Percentiles rank a stretch among this genome's conserved stretches.
Evolutionary conservation across 176 grass and related monocot genomes (phyloP).

Genomic region (Carex littledalei): DNA sequence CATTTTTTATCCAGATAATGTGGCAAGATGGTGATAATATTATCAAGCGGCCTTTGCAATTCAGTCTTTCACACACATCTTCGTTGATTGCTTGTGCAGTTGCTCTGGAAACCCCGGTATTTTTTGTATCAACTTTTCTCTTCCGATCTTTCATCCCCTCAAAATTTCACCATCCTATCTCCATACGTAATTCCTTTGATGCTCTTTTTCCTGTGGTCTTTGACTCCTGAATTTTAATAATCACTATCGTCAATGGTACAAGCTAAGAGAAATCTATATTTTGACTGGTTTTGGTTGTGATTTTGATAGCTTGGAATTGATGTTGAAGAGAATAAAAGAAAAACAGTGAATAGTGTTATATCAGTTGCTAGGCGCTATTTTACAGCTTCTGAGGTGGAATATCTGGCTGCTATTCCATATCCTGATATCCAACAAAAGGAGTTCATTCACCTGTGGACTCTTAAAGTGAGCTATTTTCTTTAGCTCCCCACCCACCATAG

Average conservation of each 20-base stretch:
- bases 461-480: conserved; percentile 66
- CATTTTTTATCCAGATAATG: conserved; percentile 46
- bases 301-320: conserved; percentile 81
- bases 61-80: conserved; percentile 90
- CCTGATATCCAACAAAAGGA: conserved; percentile 60
- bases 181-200: background rate
- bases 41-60: conserved; percentile 54
- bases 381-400: conserved; percentile 66
- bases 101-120: conserved; percentile 51
- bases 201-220: background rate
- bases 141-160: background rate
- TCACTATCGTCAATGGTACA: background rate
- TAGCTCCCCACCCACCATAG: background rate
- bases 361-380: conserved; percentile 85
- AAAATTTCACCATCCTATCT: background rate
- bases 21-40: conserved; percentile 35
- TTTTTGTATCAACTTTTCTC: conserved; percentile 19
- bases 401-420: conserved; percentile 48
- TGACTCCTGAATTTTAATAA: background rate
- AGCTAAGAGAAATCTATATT: background rate
- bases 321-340: conserved; percentile 81
- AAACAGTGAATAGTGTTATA: conserved; percentile 51
- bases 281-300: background rate
- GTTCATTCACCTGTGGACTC: conserved; percentile 93
- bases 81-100: conserved; percentile 88